Evolutionary conservation across 768 basidiomycete species (phyloP), one percentile per base, ranked within the genome.

Genomic region (Amanita pseudoporphyria): DNA sequence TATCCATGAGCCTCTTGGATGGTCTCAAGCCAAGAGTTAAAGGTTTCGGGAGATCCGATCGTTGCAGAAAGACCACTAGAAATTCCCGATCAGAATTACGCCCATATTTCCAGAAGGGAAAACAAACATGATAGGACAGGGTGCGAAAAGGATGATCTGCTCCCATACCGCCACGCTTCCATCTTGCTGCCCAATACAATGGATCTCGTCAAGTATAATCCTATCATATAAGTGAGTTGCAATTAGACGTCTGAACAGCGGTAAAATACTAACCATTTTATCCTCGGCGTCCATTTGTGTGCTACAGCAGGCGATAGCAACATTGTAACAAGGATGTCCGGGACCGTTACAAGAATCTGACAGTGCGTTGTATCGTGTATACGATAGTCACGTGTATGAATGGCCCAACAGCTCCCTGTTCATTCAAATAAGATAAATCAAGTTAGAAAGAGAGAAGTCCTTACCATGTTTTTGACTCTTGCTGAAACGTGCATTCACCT

Each of bases 261-360:
- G 24, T 28, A 22, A 19, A 35, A 19, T 5, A 51, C 68, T 14
- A 37, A 78, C 79, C 80, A 69, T 63, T 79, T 79, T 42, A 87
- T 71, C 38, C 77, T 70, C 0, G 81, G 77, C 3, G 73, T 74
- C 85, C 85, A 87, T 1, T 65, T 59, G 10, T 64, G 63, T 0
- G 84, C 82, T 47, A 84, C 66, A 0, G 77, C 66, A 2, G 85
- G 84, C 3, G 82, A 84, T 21, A 87, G 69, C 28, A 87, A 67
- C 78, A 87, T 76, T 37, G 77, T 83, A 0, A 75, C 74, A 16
- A 87, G 63, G 57, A 86, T 74, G 52, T 87, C 82, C 0, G 84
- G 85, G 2, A 86, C 83, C 0, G 84, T 87, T 6, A 87, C 75
- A 14, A 87, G 66, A 35, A 87, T 85, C 58, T 87, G 84, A 54